These are phyloP conservation scores for Boletellus sp. DNA, from an alignment of 1,284 basidiomycete genomes.

Conservation along the genomic window DNA sequence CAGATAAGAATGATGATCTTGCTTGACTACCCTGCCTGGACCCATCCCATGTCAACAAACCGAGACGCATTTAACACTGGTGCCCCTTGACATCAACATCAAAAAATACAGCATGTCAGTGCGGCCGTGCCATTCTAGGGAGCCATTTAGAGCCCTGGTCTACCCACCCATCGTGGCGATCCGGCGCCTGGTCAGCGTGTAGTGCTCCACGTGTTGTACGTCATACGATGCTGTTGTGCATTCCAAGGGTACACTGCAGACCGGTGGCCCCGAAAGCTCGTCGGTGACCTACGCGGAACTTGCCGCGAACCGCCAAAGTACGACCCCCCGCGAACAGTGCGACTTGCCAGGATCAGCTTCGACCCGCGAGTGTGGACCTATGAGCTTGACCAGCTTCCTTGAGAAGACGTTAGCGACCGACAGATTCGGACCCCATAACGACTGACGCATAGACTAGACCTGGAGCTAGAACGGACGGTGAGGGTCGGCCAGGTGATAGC, in stretches of 20 bases:
- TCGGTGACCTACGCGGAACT: not conserved
- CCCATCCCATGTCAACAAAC: not conserved
- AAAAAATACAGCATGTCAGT: not conserved
- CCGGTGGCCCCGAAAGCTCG: too few species aligned
- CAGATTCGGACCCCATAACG: too few species aligned
- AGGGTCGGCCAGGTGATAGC: too few species aligned
- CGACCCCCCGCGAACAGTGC: not conserved
- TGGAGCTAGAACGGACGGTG: too few species aligned
- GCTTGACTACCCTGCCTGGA: not conserved
- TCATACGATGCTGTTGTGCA: not conserved
- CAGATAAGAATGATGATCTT: slow-evolving; percentile 7
- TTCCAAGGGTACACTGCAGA: too few species aligned
- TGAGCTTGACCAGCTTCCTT: not conserved
- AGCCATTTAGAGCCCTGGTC: not conserved
- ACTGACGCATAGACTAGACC: too few species aligned
- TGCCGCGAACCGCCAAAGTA: not conserved
- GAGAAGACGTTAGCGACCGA: too few species aligned
- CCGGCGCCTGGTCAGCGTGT: not conserved
- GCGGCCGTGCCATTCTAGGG: not conserved
- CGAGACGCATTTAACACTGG: not conserved
- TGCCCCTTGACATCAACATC: not conserved
- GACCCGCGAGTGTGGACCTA: too few species aligned
- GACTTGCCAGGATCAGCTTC: too few species aligned
- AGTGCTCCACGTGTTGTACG: not conserved
- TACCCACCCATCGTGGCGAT: not conserved